Evolutionary conservation across 148 eudicot genomes (phyloP), one percentile per base, ranked within the genome.

Genomic region (Cornus controversa): DNA sequence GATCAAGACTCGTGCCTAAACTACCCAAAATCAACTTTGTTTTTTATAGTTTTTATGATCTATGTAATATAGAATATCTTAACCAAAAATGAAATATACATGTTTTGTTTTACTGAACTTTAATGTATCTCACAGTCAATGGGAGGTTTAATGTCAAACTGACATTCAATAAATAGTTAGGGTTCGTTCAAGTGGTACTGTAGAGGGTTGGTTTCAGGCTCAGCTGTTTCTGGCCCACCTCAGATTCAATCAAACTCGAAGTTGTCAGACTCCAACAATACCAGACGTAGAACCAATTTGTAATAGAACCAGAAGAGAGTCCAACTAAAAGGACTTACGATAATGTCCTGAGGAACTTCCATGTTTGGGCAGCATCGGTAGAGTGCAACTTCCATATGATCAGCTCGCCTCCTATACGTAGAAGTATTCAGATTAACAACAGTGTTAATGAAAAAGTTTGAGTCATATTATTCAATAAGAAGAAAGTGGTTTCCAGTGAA

Each of bases 301-400:
- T 5, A 50, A 13, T 50, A 50, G 45, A 50, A 11, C 18, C 2
- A 50, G 26, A 74, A 31, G 18, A 16, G 29, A 42, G 27, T 80
- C 26, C 1, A 25, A 68, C 75, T 71, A 25, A 45, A 75, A 72
- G 78, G 82, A 71, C 96, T 87, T 92, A 96, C 99, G 88, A 86
- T 66, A 95, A 82, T 73, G 97, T 89, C 86, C 93, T 96, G 66
- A 84, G 87, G 75, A 93, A 93, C 87, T 96, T 96, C 99, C 99
- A 96, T 57, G 80, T 76, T 81, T 88, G 89, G 77, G 91, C 92
- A 42, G 80, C 85, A 81, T 96, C 98, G 53, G 86, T 82, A 67
- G 76, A 6, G 74, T 93, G 94, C 69, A 82, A 73, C 83, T 90
- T 96, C 99, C 99, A 96, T 70, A 96, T 68, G 70, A 96, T 80